phyloP scores from a whole-genome alignment of 108 stramenopile species.

The Cyclotella kingstonii region DNA sequence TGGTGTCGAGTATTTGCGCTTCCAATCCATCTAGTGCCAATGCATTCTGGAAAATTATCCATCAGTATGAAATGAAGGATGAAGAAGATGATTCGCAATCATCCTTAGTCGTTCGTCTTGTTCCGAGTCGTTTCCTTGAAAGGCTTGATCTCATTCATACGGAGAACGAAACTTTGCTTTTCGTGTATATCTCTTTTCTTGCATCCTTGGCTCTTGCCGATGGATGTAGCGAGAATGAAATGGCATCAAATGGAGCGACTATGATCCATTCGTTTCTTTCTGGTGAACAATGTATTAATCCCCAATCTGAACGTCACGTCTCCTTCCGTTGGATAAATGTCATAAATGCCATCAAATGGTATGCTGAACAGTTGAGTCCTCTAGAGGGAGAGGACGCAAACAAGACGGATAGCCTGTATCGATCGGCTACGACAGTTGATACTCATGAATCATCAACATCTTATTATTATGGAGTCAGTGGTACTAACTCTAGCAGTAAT shows the following conservation, averaged over 20 bases:
- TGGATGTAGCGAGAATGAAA: conserved; percentile 9
- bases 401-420: conserved; percentile 28
- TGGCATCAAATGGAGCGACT: conserved; percentile 48
- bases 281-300: conserved; percentile 27
- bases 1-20: conserved; percentile 60
- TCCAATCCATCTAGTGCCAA: conserved; percentile 53
- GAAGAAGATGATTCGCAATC: conserved; percentile 4
- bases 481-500: conserved; percentile 12
- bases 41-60: conserved; percentile 58
- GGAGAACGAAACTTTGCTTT: conserved; percentile 53
- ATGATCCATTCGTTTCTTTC: conserved; percentile 51
- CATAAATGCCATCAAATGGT: conserved; percentile 57
- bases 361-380: conserved; percentile 63
- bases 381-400: conserved; percentile 17
- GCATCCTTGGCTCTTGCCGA: conserved; percentile 60
- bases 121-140: conserved; percentile 51
- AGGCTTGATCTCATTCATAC: conserved; percentile 48
- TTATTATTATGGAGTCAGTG: conserved; percentile 75
- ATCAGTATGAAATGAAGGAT: conserved; percentile 11
- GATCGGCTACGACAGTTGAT: conserved; percentile 16
- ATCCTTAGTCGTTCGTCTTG: conserved; percentile 14
- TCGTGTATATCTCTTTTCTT: conserved; percentile 65
- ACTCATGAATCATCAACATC: conserved; percentile 39
- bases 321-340: conserved; percentile 46
- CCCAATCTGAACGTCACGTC: conserved; percentile 26